Base-by-base conservation (phyloP, 1,139 yeast species). In the Suhomyces bolitotheri region DNA sequence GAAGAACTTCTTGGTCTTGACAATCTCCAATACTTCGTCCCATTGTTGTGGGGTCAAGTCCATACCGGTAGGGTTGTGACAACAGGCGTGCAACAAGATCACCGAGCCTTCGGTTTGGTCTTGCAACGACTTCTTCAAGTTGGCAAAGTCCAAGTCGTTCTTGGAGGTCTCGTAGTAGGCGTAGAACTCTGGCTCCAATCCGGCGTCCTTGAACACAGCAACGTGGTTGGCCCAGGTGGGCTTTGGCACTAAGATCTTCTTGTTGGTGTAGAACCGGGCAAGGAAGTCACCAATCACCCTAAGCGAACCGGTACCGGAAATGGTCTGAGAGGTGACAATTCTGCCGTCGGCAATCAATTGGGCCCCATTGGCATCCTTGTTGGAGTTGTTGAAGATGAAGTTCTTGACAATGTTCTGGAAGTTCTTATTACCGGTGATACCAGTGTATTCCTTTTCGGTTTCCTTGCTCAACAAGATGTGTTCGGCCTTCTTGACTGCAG, bases 1-100 rank as follows among this genome's bases (percentile, higher is more conserved):
- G 51, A 84, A 71, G 52, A 87, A 73, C 25, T 71, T 63, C 53
- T 74, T 71, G 37, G 71, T 60, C 49, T 74, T 64, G 33, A 86
- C 58, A 19, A 82, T 78, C 33, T 77, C 76, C 45, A 82, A 71
- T 34, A 90, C 85, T 51, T 73, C 60, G 41, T 67, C 66, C 97
- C 97, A 90, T 58, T 90, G 90, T 33, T 80, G 85, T 32, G 63
- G 62, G 9, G 86, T 73, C 43, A 95, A 94, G 58, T 90, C 97
- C 45, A 90, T 80, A 22, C 97, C 97, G 10, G 97, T 90, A 26
- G 97, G 97, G 64, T 90, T 90, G 69, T 90, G 97, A 53, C 97
- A 94, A 57, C 97, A 89, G 5, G 96, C 95, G 64, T 90, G 97
- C 43, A 90, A 72, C 38, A 90, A 66, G 23, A 90, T 81, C 43